phyloP scores from a whole-genome alignment of 495 filamentous ascomycete species.

The Aspergillus haitiensis region DNA sequence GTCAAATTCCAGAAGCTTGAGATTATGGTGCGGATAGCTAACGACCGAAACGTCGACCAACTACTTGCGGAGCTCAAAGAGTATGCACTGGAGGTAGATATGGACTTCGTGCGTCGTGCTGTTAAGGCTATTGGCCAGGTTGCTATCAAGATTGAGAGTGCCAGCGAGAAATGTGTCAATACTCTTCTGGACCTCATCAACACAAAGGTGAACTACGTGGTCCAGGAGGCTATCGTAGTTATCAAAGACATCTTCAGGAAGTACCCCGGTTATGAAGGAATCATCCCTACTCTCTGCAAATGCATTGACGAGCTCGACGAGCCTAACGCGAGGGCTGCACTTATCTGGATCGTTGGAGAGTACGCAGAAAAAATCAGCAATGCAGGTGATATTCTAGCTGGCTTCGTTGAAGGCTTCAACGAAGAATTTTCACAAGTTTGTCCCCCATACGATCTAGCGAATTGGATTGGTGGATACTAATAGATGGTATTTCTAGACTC shows the following conservation, averaged over 20 bases:
- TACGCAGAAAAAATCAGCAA: constrained; percentile 99
- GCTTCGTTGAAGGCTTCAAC: constrained; percentile 88
- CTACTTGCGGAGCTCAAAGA: constrained; percentile 92
- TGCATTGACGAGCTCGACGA: constrained; percentile 97
- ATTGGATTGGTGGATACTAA: constrained; percentile 1
- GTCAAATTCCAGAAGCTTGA: constrained; percentile 97
- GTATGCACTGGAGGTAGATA: constrained; percentile 96
- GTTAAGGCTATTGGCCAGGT: constrained; percentile 96
- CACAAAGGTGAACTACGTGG: constrained; percentile 98
- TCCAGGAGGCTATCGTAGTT: constrained; percentile 96
- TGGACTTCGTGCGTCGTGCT: constrained; percentile 95
- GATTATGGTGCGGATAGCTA: constrained; percentile 99
- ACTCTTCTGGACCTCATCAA: constrained; percentile 89
- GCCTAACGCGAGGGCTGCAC: constrained; percentile 82
- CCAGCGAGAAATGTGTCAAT: constrained; percentile 93
- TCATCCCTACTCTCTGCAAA: constrained; percentile 93
- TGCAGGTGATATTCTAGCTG: constrained; percentile 81
- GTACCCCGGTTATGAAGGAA: constrained; percentile 96
- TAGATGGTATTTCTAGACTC: constrained; percentile 56
- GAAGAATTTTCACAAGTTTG: constrained; percentile 85
- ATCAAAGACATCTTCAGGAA: constrained; percentile 99
- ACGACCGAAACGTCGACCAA: constrained; percentile 95
- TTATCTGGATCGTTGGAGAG: constrained; percentile 99
- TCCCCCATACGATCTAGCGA: constrained; percentile 9
- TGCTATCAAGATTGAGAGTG: constrained; percentile 95